Evolutionary conservation across 495 filamentous ascomycete genomes (phyloP).

Genomic region (Xylaria scruposa): DNA sequence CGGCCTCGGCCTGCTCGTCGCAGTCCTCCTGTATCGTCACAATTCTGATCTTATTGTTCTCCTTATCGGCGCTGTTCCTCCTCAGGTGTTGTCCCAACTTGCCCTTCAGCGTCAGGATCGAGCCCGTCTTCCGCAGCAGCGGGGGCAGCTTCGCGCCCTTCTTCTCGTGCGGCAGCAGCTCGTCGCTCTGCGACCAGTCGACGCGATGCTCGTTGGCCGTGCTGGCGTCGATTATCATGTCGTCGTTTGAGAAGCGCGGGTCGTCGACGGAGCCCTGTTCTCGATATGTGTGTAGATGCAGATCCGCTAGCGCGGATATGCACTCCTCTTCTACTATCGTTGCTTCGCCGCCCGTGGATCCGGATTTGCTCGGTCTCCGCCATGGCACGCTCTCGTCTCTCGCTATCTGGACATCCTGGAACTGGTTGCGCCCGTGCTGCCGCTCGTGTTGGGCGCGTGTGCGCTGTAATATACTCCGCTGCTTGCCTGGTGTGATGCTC

Average conservation of each 20-base stretch:
- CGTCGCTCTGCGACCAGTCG: constrained; percentile 57
- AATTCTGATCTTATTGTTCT: background rate
- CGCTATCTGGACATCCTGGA: constrained; percentile 21
- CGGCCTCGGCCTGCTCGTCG: constrained; percentile 16
- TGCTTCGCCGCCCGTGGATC: background rate
- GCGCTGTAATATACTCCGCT: constrained; percentile 34
- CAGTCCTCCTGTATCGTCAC: constrained; percentile 17
- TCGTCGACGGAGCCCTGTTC: background rate
- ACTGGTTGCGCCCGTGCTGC: constrained; percentile 33
- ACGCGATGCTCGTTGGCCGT: constrained; percentile 41
- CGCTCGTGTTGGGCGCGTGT: constrained; percentile 27
- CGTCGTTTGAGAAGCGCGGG: constrained; percentile 25
- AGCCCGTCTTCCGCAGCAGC: constrained; percentile 49
- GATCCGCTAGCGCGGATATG: constrained; percentile 12
- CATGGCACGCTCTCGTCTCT: background rate
- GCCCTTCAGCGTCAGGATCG: constrained; percentile 46
- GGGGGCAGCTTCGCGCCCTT: constrained; percentile 32
- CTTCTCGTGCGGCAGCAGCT: constrained; percentile 33
- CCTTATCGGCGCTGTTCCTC: constrained; percentile 10
- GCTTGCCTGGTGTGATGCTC: constrained; percentile 28
- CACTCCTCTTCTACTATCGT: background rate
- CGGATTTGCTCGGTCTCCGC: constrained; percentile 2
- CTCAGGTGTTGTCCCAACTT: constrained; percentile 32
- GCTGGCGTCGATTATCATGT: constrained; percentile 32
- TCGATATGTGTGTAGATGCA: constrained; percentile 21